phyloP scores from a whole-genome alignment of 345 rosid genomes.

The Salix koriyanagi region DNA sequence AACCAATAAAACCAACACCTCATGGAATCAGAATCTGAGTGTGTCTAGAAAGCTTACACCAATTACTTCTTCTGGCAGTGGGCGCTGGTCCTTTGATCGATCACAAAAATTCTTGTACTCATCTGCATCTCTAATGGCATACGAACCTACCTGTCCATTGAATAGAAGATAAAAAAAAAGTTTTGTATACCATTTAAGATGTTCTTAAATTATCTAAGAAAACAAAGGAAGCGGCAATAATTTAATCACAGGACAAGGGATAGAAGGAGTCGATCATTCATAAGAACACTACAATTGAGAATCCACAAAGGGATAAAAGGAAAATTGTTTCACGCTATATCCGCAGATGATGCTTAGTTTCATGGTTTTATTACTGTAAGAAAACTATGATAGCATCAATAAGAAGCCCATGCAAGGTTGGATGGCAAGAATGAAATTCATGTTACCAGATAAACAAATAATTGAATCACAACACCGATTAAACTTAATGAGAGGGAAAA shows the following conservation, averaged over 20 bases:
- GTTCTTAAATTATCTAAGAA: neutral
- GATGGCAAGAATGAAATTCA: neutral
- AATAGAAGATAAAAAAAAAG: neutral
- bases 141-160: constrained; percentile 55
- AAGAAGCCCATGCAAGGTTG: neutral
- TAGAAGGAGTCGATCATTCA: neutral
- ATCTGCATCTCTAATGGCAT: constrained; percentile 77
- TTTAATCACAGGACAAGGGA: neutral
- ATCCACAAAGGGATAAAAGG: neutral
- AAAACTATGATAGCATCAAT: neutral
- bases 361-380: neutral
- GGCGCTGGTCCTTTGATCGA: constrained; percentile 79
- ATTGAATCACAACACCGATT: too few species aligned
- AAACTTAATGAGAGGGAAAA: too few species aligned
- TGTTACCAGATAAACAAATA: neutral
- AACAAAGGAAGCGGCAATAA: neutral
- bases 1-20: neutral
- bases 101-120: constrained; percentile 90
- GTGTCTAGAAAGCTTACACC: constrained; percentile 49
- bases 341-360: neutral
- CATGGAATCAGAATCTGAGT: neutral
- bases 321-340: neutral
- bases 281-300: neutral
- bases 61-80: constrained; percentile 80
- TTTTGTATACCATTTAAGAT: too few species aligned